phyloP scores from a whole-genome alignment of 1,284 basidiomycete species.

The Anthracocystis walkeri region DNA sequence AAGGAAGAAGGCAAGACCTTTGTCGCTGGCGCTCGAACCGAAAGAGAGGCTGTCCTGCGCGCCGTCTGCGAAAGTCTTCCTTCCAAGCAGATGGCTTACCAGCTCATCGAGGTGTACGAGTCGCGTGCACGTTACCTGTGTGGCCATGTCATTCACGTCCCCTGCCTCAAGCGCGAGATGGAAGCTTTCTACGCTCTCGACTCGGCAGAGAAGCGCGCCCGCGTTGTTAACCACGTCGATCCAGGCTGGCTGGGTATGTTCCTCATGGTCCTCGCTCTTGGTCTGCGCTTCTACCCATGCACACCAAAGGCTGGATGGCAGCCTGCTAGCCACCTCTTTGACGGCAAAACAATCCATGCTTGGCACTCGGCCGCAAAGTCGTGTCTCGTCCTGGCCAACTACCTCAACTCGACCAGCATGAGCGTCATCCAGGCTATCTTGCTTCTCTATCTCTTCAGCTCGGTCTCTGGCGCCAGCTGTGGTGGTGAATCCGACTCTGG shows the following conservation, averaged over 20 bases:
- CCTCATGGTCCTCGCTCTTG: slow-evolving; percentile 61
- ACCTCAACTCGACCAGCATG: slow-evolving; percentile 54
- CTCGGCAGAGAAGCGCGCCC: slow-evolving; percentile 57
- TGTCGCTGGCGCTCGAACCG: slow-evolving; percentile 28
- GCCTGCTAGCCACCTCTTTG: slow-evolving; percentile 53
- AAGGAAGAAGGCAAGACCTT: slow-evolving; percentile 32
- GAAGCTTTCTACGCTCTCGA: slow-evolving; percentile 61
- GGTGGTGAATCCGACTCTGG: slow-evolving; percentile 40
- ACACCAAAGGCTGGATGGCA: slow-evolving; percentile 47
- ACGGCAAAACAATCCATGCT: slow-evolving; percentile 57
- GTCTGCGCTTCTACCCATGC: slow-evolving; percentile 64
- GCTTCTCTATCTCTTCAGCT: slow-evolving; percentile 45
- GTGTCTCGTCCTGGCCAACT: slow-evolving; percentile 59
- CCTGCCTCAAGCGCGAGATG: slow-evolving; percentile 56
- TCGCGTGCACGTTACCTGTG: slow-evolving; percentile 51
- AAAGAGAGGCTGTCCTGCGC: slow-evolving; percentile 65
- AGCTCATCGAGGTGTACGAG: slow-evolving; percentile 62
- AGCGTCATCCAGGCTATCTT: slow-evolving; percentile 63
- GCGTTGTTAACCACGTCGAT: slow-evolving; percentile 63
- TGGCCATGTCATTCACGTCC: slow-evolving; percentile 59
- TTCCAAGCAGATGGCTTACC: slow-evolving; percentile 49
- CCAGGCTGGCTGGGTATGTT: slow-evolving; percentile 62
- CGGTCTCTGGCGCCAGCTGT: slow-evolving; percentile 30
- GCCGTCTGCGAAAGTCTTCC: slow-evolving; percentile 60
- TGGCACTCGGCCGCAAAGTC: slow-evolving; percentile 65